Conservation (phyloP, 192 early-diverging fungal species). For the Rhizophagus clarus region DNA sequence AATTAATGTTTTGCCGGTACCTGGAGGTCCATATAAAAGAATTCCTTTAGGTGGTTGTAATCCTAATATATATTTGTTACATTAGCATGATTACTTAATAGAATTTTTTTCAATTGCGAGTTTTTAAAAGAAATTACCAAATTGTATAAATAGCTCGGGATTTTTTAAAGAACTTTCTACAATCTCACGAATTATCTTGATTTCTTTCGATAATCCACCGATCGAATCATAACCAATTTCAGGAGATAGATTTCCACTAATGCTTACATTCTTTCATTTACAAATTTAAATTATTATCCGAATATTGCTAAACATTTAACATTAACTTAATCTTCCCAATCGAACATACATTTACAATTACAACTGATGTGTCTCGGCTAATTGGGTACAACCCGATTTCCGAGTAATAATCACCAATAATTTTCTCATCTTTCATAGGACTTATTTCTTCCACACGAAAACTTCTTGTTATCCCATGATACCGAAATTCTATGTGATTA, state of each 20-base stretch:
- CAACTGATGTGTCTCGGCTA: slow-evolving; percentile 40
- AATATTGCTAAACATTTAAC: neutral
- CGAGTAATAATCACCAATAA: neutral
- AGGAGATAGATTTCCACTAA: neutral
- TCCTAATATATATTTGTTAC: slow-evolving; percentile 41
- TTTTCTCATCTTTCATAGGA: slow-evolving; percentile 12
- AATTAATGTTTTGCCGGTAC: slow-evolving; percentile 95
- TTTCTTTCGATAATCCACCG: slow-evolving; percentile 79
- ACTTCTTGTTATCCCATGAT: slow-evolving; percentile 51
- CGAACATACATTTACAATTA: slow-evolving; percentile 27
- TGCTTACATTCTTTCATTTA: neutral
- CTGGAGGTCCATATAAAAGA: slow-evolving; percentile 88
- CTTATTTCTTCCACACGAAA: slow-evolving; percentile 43
- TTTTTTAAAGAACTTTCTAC: slow-evolving; percentile 77
- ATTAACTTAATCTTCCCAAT: neutral
- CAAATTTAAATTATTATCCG: neutral
- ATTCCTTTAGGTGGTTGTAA: slow-evolving; percentile 90
- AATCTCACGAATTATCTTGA: slow-evolving; percentile 77
- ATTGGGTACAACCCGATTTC: slow-evolving; percentile 32
- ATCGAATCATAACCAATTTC: slow-evolving; percentile 59
- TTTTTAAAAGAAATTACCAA: slow-evolving; percentile 49
- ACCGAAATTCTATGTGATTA: slow-evolving; percentile 57
- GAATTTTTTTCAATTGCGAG: neutral
- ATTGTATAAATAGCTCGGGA: slow-evolving; percentile 72
- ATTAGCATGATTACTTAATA: neutral